Evolutionary conservation across 257 asterid genomes (phyloP).

Genomic region (Solanum chiquidenum): DNA sequence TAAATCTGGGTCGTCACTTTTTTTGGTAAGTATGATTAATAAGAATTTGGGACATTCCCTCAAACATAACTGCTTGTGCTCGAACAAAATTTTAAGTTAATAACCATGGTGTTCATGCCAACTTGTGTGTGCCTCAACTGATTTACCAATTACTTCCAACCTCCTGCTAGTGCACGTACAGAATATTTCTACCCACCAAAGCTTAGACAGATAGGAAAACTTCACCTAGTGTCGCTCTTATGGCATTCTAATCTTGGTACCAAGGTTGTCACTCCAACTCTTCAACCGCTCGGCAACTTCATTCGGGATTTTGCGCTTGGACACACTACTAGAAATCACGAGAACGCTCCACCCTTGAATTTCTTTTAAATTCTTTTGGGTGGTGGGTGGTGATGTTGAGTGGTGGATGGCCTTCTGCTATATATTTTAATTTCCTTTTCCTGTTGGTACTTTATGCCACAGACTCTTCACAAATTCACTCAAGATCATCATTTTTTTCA

Average conservation of each 20-base stretch:
- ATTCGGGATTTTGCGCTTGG: not conserved
- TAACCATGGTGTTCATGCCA: not conserved
- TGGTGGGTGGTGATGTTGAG: not conserved
- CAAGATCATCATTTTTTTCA: not conserved
- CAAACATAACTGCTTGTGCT: not conserved
- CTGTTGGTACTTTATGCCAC: not conserved
- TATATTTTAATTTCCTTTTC: not conserved
- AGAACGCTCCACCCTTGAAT: not conserved
- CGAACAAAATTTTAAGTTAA: not conserved
- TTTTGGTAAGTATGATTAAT: not conserved
- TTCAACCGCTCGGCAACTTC: not conserved
- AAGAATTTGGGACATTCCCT: not conserved
- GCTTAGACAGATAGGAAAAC: not conserved
- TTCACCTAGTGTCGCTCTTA: not conserved
- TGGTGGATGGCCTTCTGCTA: not conserved
- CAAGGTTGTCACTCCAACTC: not conserved
- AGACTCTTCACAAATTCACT: not conserved
- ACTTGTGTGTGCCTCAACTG: not conserved
- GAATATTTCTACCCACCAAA: not conserved
- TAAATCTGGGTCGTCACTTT: not conserved
- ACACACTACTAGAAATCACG: not conserved
- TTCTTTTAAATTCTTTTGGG: not conserved
- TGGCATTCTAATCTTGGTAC: not conserved
- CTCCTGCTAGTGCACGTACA: not conserved
- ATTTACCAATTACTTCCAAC: not conserved